Evolutionary conservation across 192 early-diverging fungal species (phyloP).

Genomic region (Spinellus fusiger): DNA sequence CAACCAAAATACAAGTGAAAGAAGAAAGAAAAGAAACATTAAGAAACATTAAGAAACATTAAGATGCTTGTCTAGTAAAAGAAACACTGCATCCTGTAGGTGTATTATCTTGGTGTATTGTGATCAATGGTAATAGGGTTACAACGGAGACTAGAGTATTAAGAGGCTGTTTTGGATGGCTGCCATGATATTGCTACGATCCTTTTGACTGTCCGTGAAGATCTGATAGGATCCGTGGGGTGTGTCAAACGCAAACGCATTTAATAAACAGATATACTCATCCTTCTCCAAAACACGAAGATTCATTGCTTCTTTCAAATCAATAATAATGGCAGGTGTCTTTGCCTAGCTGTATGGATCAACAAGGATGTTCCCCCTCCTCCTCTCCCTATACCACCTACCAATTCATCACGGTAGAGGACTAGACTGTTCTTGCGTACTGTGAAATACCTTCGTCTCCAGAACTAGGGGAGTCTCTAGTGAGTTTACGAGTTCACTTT

Average conservation of each 20-base stretch:
- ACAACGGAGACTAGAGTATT: not conserved
- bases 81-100: too few relatives aligned
- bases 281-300: slow-evolving; percentile 8
- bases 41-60: too few relatives aligned
- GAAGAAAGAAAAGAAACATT: too few relatives aligned
- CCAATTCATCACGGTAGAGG: slow-evolving; percentile 41
- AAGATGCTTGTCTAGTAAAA: too few relatives aligned
- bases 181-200: slow-evolving; percentile 7
- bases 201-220: slow-evolving; percentile 16
- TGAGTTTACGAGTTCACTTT: too few relatives aligned
- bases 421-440: slow-evolving; percentile 45
- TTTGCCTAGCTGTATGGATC: not conserved
- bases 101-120: not conserved
- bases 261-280: slow-evolving; percentile 12
- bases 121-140: not conserved
- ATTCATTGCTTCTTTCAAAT: not conserved
- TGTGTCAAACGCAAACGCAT: slow-evolving; percentile 11
- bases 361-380: not conserved
- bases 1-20: too few relatives aligned
- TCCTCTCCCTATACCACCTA: not conserved
- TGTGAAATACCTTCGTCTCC: slow-evolving; percentile 52
- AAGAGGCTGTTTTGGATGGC: slow-evolving; percentile 11
- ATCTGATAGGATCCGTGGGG: slow-evolving; percentile 7
- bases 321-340: slow-evolving; percentile 2
- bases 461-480: slow-evolving; percentile 44